Conservation (phyloP, 1,139 yeast genomes). For the Saccharomycopsis hybrid region DNA sequence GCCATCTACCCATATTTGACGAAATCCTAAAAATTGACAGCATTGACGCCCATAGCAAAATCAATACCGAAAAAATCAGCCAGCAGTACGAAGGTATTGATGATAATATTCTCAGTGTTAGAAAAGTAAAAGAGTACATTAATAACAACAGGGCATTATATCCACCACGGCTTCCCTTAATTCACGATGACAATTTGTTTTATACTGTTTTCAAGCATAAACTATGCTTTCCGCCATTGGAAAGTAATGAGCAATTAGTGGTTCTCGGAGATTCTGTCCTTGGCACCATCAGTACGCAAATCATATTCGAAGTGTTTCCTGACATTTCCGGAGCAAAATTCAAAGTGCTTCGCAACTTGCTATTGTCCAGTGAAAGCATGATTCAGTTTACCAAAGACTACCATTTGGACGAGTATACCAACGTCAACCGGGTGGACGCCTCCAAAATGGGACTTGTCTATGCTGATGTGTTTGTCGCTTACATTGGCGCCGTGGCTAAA, state of each 20-base stretch:
- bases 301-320: slow-evolving; percentile 8
- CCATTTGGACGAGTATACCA: not conserved
- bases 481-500: slow-evolving; percentile 72
- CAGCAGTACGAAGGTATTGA: not conserved
- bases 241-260: slow-evolving; percentile 74
- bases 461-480: slow-evolving; percentile 86
- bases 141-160: slow-evolving; percentile 16
- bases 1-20: not conserved
- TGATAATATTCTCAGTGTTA: not conserved
- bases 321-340: not conserved
- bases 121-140: not conserved
- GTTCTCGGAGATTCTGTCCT: slow-evolving; percentile 88
- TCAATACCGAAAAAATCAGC: slow-evolving; percentile 1
- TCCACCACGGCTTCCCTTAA: slow-evolving; percentile 69
- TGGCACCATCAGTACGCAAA: slow-evolving; percentile 58
- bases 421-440: too few species aligned
- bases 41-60: not conserved
- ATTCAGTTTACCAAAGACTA: not conserved
- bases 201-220: slow-evolving; percentile 78
- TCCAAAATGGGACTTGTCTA: slow-evolving; percentile 28
- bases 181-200: slow-evolving; percentile 50
- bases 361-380: not conserved
- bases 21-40: not conserved
- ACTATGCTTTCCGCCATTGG: slow-evolving; percentile 31
- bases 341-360: not conserved